Percentiles rank a stretch among this genome's conserved stretches.
Conservation (phyloP, 2,329 filamentous ascomycete genomes). For the Albophoma yamanashiensis region DNA sequence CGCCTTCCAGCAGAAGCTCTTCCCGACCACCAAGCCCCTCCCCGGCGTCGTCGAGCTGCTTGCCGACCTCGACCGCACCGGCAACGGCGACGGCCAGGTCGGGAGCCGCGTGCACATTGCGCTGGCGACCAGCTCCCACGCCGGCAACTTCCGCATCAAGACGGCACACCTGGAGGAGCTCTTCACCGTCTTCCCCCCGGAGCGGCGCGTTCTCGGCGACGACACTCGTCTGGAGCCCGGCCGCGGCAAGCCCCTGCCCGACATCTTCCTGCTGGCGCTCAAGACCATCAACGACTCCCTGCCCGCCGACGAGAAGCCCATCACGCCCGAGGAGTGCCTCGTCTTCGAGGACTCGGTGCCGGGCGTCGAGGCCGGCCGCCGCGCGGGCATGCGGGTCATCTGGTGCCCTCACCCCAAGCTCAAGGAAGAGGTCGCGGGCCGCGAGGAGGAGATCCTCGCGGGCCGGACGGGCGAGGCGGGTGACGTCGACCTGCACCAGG, state of each 20-base stretch:
- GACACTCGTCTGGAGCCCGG: slow-evolving; percentile 67
- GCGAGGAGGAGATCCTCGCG: slow-evolving; percentile 73
- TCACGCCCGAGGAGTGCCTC: slow-evolving; percentile 77
- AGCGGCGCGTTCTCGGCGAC: slow-evolving; percentile 76
- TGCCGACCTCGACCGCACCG: slow-evolving; percentile 39
- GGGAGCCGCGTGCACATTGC: slow-evolving; percentile 60
- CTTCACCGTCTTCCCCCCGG: slow-evolving; percentile 53
- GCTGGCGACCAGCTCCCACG: slow-evolving; percentile 71
- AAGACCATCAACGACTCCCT: slow-evolving; percentile 73
- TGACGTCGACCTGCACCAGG: slow-evolving; percentile 39
- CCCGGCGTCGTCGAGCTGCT: slow-evolving; percentile 69
- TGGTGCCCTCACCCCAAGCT: slow-evolving; percentile 84
- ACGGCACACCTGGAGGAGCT: slow-evolving; percentile 49
- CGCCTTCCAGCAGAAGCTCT: slow-evolving; percentile 58
- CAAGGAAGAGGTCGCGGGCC: slow-evolving; percentile 61
- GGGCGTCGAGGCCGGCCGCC: slow-evolving; percentile 79
- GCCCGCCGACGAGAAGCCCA: slow-evolving; percentile 47
- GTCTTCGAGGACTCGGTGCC: slow-evolving; percentile 96
- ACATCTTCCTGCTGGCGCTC: slow-evolving; percentile 86
- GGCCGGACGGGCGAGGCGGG: slow-evolving; percentile 64
- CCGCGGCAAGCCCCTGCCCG: slow-evolving; percentile 85
- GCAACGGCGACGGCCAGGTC: slow-evolving; percentile 12
- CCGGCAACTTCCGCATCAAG: slow-evolving; percentile 67
- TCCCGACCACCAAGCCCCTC: slow-evolving; percentile 64
- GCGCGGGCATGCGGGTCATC: slow-evolving; percentile 88